These are phyloP conservation scores for Halophytophthora polymorphica DNA, from an alignment of 352 stramenopile genomes.

Conservation along the genomic window DNA sequence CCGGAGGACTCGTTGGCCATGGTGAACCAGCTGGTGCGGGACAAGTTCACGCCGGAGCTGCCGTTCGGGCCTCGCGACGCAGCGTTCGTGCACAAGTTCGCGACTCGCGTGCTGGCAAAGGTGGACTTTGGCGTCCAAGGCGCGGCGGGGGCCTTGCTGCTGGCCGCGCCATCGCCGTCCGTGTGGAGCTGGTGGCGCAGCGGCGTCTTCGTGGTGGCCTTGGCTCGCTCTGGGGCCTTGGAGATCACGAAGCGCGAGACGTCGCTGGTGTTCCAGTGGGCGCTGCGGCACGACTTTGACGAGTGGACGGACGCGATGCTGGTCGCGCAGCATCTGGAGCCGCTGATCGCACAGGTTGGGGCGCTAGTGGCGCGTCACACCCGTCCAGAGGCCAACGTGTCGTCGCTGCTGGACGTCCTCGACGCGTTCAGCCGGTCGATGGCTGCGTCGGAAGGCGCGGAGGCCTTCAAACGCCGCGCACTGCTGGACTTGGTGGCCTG, in stretches of 20 bases:
- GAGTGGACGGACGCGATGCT: conserved; percentile 22
- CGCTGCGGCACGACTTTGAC: conserved; percentile 30
- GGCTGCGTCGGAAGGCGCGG: conserved; percentile 6
- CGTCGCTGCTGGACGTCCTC: conserved; percentile 29
- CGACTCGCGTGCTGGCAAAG: conserved; percentile 21
- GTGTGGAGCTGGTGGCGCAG: conserved; percentile 37
- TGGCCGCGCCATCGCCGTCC: conserved; percentile 1
- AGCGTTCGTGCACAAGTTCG: conserved; percentile 24
- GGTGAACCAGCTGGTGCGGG: conserved; percentile 15
- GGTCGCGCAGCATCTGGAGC: conserved; percentile 13
- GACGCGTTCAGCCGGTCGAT: conserved; percentile 24
- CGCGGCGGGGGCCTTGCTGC: conserved; percentile 15
- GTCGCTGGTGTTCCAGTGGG: conserved; percentile 28
- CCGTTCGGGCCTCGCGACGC: conserved; percentile 14
- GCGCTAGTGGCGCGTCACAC: conserved; percentile 19
- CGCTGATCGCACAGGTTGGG: conserved; percentile 18
- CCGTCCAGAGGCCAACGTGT: conserved; percentile 20
- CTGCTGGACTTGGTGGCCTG: conserved; percentile 23
- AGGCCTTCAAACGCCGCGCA: conserved; percentile 15
- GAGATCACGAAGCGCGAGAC: conserved; percentile 21
- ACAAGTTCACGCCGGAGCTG: conserved; percentile 20
- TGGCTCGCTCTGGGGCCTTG: conserved; percentile 15
- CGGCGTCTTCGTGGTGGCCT: conserved; percentile 22
- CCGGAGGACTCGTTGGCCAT: conserved; percentile 15
- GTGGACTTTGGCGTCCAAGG: conserved; percentile 18